These are phyloP conservation scores for Nepenthes alata DNA, from an alignment of 179 eudicot genomes.

Conservation along the genomic window DNA sequence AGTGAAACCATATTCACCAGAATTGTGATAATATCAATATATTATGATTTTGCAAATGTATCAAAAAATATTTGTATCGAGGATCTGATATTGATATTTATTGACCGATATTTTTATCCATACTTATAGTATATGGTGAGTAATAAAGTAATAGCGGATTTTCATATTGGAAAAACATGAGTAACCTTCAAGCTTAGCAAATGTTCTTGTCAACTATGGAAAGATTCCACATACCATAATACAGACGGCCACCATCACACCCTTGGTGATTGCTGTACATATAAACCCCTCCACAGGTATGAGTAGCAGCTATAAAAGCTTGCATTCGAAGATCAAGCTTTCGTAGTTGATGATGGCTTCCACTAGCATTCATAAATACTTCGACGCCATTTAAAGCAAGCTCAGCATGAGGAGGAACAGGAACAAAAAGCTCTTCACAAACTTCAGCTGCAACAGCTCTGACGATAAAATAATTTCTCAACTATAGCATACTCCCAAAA, in stretches of 20 bases:
- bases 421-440: slow-evolving; percentile 83
- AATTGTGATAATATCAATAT: not conserved
- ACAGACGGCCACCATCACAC: slow-evolving; percentile 94
- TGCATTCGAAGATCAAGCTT: slow-evolving; percentile 82
- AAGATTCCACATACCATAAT: slow-evolving; percentile 45
- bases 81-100: no score
- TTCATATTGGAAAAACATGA: not conserved
- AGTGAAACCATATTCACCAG: not conserved
- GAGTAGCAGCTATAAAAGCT: slow-evolving; percentile 80
- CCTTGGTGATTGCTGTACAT: slow-evolving; percentile 98
- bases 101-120: no score
- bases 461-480: slow-evolving; percentile 17
- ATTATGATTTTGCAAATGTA: no score
- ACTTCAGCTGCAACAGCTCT: slow-evolving; percentile 96
- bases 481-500: not conserved
- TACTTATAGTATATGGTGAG: no score
- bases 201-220: not conserved
- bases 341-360: slow-evolving; percentile 92
- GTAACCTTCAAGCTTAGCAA: not conserved
- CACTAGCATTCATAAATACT: slow-evolving; percentile 97
- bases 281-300: slow-evolving; percentile 87
- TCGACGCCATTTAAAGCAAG: slow-evolving; percentile 95
- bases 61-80: no score
- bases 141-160: no score
- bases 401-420: slow-evolving; percentile 78